phyloP scores from a whole-genome alignment of 1,284 basidiomycete genomes.

The Kwoniella shivajii region DNA sequence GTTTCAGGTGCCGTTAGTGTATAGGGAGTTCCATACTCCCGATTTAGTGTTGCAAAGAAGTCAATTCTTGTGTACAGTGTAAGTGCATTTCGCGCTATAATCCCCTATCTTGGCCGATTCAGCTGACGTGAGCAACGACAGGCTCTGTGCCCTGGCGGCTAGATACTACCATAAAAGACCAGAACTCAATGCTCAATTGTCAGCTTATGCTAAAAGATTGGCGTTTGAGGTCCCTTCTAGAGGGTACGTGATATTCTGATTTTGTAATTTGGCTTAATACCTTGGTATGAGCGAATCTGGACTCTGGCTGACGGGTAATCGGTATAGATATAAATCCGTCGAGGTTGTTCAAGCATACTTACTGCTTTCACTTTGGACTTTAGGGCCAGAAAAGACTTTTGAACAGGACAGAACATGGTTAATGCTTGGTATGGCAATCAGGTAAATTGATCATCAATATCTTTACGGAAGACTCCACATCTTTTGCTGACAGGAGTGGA shows the following conservation, averaged over 20 bases:
- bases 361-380: slow-evolving; percentile 78
- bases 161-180: slow-evolving; percentile 83
- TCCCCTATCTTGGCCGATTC: no score
- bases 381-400: slow-evolving; percentile 88
- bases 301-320: slow-evolving; percentile 55
- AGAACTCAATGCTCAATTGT: slow-evolving; percentile 78
- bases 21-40: slow-evolving; percentile 85
- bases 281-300: background rate
- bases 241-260: slow-evolving; percentile 38
- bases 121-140: slow-evolving; percentile 15
- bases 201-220: slow-evolving; percentile 84
- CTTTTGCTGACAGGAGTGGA: slow-evolving; percentile 37
- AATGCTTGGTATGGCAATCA: slow-evolving; percentile 78
- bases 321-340: slow-evolving; percentile 77
- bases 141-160: slow-evolving; percentile 84
- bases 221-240: slow-evolving; percentile 79
- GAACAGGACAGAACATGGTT: slow-evolving; percentile 98
- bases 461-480: background rate
- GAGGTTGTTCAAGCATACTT: slow-evolving; percentile 93
- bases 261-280: background rate
- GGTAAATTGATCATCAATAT: slow-evolving; percentile 19
- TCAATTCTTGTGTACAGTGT: slow-evolving; percentile 92
- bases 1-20: slow-evolving; percentile 61
- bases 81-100: slow-evolving; percentile 47
- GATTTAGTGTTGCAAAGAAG: slow-evolving; percentile 87